Evolutionary conservation across 352 stramenopile species (phyloP), one percentile per base, ranked within the genome.

Genomic region (Sclerospora graminicola): DNA sequence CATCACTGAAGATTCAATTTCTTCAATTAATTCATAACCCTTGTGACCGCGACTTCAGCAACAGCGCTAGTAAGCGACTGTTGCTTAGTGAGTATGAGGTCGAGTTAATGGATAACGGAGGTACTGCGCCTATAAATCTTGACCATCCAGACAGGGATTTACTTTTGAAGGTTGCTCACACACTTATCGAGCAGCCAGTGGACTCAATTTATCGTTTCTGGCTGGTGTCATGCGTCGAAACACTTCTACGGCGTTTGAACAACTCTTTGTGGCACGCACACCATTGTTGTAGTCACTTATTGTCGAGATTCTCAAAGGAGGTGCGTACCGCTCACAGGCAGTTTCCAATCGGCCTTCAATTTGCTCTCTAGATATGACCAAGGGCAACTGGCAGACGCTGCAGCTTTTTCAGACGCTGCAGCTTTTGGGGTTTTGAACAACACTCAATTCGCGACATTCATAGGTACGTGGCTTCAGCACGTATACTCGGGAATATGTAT

Each of bases 141-240:
- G 63, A 50, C 42, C 86, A 87, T 42, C 26, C 63, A 1, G 57
- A 86, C 28, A 89, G 89, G 19, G 90, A 89, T 0, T 51, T 97
- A 11, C 54, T 98, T 4, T 89, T 88, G 52, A 95, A 94, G 51
- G 87, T 94, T 38, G 86, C 97, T 35, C 35, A 76, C 9, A 83
- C 84, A 14, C 75, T 98, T 34, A 84, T 96, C 29, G 52, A 78
- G 15, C 91, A 98, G 54, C 76, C 84, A 8, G 69, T 82, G 11
- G 89, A 98, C 40, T 97, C 89, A 8, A 91, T 94, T 30, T 98
- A 98, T 45, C 76, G 89, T 11, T 98, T 98, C 54, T 98, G 94
- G 94, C 48, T 98, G 24, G 85, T 92, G 1, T 97, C 85, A n/a
- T 97, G 92, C 49, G 75, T 98, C 6, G 93, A 98, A 66, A 89